Percentiles rank a stretch among this genome's conserved stretches.
Conservation (phyloP, 208 protist species). For the Blastocrithidia nonstop region DNA sequence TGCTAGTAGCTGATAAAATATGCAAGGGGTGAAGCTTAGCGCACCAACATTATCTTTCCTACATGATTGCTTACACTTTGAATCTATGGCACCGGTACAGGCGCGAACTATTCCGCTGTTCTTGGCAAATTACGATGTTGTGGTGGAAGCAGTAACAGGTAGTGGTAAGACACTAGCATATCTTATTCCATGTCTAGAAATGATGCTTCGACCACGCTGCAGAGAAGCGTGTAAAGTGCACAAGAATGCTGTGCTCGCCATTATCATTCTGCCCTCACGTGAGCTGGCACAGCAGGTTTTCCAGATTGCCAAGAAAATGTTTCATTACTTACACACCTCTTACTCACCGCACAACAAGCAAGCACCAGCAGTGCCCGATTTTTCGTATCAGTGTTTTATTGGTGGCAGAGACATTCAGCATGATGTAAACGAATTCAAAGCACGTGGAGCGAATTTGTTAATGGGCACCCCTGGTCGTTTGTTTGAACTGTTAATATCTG, state of each 20-base stretch:
- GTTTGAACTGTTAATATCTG: slow-evolving; percentile 82
- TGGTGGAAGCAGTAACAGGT: slow-evolving; percentile 88
- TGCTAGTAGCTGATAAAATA: slow-evolving; percentile 46
- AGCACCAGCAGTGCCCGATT: slow-evolving; percentile 15
- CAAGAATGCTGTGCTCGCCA: slow-evolving; percentile 61
- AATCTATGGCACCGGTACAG: slow-evolving; percentile 86
- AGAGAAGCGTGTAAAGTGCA: slow-evolving; percentile 23
- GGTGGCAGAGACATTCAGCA: slow-evolving; percentile 71
- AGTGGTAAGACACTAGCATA: slow-evolving; percentile 92
- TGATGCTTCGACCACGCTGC: slow-evolving; percentile 48
- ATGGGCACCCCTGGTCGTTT: slow-evolving; percentile 85
- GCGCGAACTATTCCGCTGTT: slow-evolving; percentile 83
- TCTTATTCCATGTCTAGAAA: slow-evolving; percentile 80
- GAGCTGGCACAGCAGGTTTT: slow-evolving; percentile 93
- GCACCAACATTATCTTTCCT: slow-evolving; percentile 50
- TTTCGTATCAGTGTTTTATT: slow-evolving; percentile 82
- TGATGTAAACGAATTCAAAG: slow-evolving; percentile 68
- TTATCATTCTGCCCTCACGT: slow-evolving; percentile 85
- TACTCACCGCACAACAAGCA: not conserved
- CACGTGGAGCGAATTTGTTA: slow-evolving; percentile 71
- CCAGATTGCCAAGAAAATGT: slow-evolving; percentile 51
- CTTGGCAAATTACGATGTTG: slow-evolving; percentile 82
- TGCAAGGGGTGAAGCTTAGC: slow-evolving; percentile 61
- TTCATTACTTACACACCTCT: slow-evolving; percentile 30
- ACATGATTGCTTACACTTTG: slow-evolving; percentile 47